phyloP scores from a whole-genome alignment of 306 rosid species.

The Malus orientalis region DNA sequence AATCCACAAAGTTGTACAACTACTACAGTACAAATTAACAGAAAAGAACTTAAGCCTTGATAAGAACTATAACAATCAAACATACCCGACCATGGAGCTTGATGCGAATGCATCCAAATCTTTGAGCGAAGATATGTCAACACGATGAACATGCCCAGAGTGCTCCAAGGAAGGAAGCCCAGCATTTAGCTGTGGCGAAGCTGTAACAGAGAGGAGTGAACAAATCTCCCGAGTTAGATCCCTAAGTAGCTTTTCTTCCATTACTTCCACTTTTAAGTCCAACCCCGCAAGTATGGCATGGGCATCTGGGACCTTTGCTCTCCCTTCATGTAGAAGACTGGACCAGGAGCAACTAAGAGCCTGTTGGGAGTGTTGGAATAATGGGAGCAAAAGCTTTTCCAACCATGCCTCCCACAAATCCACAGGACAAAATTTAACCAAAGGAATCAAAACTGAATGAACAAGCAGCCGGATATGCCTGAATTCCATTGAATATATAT shows the following conservation, averaged over 20 bases:
- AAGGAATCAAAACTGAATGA: slow-evolving; percentile 74
- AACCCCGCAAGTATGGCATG: slow-evolving; percentile 59
- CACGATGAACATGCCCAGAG: slow-evolving; percentile 70
- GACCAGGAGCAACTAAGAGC: slow-evolving; percentile 79
- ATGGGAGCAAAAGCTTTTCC: slow-evolving; percentile 77
- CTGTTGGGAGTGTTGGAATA: slow-evolving; percentile 62
- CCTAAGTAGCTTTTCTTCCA: slow-evolving; percentile 86
- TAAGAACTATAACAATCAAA: slow-evolving; percentile 7
- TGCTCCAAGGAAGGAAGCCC: slow-evolving; percentile 85
- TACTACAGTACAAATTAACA: slow-evolving; percentile 9
- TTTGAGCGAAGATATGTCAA: slow-evolving; percentile 55
- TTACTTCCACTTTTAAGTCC: slow-evolving; percentile 86
- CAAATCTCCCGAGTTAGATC: slow-evolving; percentile 86
- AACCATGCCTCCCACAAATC: slow-evolving; percentile 89
- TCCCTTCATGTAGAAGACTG: slow-evolving; percentile 77
- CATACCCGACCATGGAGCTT: slow-evolving; percentile 90
- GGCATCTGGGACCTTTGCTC: slow-evolving; percentile 86
- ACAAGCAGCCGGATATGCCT: slow-evolving; percentile 87
- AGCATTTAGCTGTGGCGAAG: slow-evolving; percentile 63
- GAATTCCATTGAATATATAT: slow-evolving; percentile 91
- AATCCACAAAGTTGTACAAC: background rate
- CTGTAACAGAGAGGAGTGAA: slow-evolving; percentile 59
- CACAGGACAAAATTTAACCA: slow-evolving; percentile 71
- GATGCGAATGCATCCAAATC: slow-evolving; percentile 60
- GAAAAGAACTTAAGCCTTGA: background rate